A percentile compares a stretch with the other conserved stretches of the same genome.
Evolutionary conservation across 1,139 yeast genomes (phyloP).

Genomic region (Candida pseudocylindracea): DNA sequence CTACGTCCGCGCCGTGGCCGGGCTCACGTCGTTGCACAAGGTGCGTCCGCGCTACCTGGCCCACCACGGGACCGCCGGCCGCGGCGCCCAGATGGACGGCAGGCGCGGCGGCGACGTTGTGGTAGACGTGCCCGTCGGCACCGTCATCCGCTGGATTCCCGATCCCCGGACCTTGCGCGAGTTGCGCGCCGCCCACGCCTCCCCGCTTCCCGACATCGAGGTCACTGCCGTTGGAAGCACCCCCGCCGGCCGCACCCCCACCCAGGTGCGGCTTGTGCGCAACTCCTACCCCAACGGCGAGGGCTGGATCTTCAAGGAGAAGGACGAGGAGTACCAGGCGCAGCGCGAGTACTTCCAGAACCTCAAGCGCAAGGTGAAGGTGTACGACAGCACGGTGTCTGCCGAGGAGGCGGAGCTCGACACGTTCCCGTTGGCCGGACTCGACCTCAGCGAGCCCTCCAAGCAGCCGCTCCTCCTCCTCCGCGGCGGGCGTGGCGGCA

Average conservation of each 20-base stretch:
- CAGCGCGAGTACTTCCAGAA: conserved; percentile 42
- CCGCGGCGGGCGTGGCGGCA: conserved; percentile 81
- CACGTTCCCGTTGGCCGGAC: conserved; percentile 54
- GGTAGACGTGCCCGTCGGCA: conserved; percentile 81
- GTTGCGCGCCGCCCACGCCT: conserved; percentile 4
- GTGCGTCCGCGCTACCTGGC: conserved; percentile 50
- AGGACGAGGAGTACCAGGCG: conserved; percentile 45
- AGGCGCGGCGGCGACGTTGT: conserved; percentile 57
- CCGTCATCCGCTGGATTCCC: conserved; percentile 71
- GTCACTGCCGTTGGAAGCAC: not conserved
- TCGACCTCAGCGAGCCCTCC: conserved; percentile 50
- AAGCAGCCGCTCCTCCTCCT: conserved; percentile 45
- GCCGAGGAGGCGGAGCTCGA: conserved; percentile 43
- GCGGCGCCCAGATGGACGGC: conserved; percentile 64
- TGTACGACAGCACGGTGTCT: conserved; percentile 37
- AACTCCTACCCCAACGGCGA: conserved; percentile 36
- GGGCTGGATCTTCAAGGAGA: conserved; percentile 76
- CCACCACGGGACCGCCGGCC: conserved; percentile 49
- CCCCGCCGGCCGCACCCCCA: not conserved
- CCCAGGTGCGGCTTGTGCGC: conserved; percentile 39
- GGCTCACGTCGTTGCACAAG: conserved; percentile 47
- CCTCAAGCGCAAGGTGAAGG: conserved; percentile 36
- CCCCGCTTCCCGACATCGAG: not conserved
- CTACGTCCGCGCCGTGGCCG: conserved; percentile 53
- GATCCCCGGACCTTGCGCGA: conserved; percentile 28